phyloP scores from a whole-genome alignment of 202 grass and related monocot genomes.

The Hordeum pubiflorum region DNA sequence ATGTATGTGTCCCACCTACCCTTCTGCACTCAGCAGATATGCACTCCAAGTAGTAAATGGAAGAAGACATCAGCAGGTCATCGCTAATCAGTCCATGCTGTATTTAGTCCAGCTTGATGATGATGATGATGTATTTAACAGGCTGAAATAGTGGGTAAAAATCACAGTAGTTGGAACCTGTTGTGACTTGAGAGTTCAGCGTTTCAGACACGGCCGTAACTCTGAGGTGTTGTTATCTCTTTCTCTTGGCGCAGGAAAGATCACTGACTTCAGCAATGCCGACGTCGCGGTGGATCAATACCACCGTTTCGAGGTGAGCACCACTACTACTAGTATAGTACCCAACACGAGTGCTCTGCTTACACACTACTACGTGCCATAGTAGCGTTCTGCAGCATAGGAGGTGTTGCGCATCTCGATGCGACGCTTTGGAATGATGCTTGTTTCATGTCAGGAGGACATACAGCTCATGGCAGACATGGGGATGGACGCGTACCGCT shows the following conservation, averaged over 20 bases:
- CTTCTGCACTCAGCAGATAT: not conserved
- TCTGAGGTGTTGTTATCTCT: not conserved
- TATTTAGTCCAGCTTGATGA: not conserved
- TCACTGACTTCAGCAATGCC: constrained; percentile 89
- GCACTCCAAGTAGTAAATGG: not conserved
- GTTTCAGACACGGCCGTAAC: not conserved
- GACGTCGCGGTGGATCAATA: constrained; percentile 93
- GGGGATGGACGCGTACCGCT: constrained; percentile 95
- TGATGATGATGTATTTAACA: not conserved
- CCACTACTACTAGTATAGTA: too few species aligned
- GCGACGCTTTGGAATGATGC: not conserved
- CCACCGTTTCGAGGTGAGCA: constrained; percentile 63
- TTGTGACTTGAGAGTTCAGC: not conserved
- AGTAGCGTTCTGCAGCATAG: not conserved
- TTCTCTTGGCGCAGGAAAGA: constrained; percentile 54
- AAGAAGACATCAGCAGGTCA: too few species aligned
- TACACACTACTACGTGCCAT: not conserved
- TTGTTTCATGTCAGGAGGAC: constrained; percentile 51
- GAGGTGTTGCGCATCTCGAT: not conserved
- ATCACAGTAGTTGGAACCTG: not conserved
- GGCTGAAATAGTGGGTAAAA: not conserved
- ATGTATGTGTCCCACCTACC: not conserved
- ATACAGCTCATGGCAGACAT: constrained; percentile 83
- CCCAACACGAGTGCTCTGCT: not conserved
- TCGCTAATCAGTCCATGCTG: too few species aligned